Evolutionary conservation across 2,329 filamentous ascomycete species (phyloP).

Genomic region (Alternaria postmessia): DNA sequence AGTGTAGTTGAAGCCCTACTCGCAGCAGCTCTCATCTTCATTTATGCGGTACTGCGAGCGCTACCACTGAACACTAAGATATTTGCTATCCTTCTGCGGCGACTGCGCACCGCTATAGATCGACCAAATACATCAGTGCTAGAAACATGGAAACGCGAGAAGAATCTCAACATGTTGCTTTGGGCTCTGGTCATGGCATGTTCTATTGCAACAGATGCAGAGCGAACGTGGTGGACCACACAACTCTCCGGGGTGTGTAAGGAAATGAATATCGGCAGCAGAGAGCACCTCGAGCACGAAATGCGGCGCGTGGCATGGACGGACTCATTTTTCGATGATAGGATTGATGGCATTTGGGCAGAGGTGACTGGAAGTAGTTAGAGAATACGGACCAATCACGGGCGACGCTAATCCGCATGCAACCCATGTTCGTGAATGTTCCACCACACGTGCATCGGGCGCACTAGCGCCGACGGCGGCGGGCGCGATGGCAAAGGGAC

Average conservation of each 20-base stretch:
- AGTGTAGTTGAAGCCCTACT: conserved; percentile 27
- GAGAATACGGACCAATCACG: conserved; percentile 17
- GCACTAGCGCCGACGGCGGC: conserved; percentile 10
- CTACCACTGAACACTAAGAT: conserved; percentile 32
- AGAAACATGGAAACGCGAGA: conserved; percentile 23
- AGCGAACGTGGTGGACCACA: conserved; percentile 27
- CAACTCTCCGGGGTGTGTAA: conserved; percentile 23
- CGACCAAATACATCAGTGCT: neutral
- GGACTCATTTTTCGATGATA: conserved; percentile 25
- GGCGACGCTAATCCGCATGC: conserved; percentile 7
- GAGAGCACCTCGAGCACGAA: conserved; percentile 15
- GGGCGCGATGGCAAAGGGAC: conserved; percentile 22
- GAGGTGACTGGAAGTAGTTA: neutral
- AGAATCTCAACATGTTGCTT: conserved; percentile 30
- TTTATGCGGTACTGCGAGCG: conserved; percentile 31
- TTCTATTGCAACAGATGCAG: conserved; percentile 14
- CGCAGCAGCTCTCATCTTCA: conserved; percentile 32
- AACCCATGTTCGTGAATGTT: conserved; percentile 16
- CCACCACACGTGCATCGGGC: conserved; percentile 16
- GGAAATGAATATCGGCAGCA: neutral
- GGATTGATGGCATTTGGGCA: conserved; percentile 15
- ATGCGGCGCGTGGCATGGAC: conserved; percentile 36
- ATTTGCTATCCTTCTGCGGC: conserved; percentile 13
- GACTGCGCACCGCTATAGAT: conserved; percentile 5
- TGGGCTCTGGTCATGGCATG: conserved; percentile 33